Evolutionary conservation across 306 rosid species (phyloP), one percentile per base, ranked within the genome.

Genomic region (Coriaria nepalensis): DNA sequence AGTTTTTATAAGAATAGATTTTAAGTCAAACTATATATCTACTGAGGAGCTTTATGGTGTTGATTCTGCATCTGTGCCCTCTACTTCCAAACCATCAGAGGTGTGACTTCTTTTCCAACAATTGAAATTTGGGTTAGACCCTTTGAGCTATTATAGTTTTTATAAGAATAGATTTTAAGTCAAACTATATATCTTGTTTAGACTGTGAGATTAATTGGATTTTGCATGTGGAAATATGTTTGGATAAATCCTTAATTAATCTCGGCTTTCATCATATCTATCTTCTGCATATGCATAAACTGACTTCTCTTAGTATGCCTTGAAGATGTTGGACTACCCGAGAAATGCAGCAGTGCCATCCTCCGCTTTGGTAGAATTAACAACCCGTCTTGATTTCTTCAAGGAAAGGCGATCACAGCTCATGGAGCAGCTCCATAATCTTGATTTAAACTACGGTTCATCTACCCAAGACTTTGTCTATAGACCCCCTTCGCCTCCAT

Each of bases 371-470:
- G 96, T 92, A 56, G 96, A 85, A 66, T 69, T 92, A 63, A 82
- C 96, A 4, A 75, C 93, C 10, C 96, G 94, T n/a, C 95, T 92
- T 5, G 98, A 92, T 75, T 92, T 85, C 74, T 92, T 92, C 87
- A 92, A 92, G 81, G 98, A 92, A 71, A 72, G 98, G 52, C 98
- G 98, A 40, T 85, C 94, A 0, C 93, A 92, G 77, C 68, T 92
- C 65, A 85, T 92, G 94, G 98, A 92, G 57, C 98, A 92, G 65
- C 98, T 92, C 52, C 98, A 92, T 71, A 85, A 85, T 76, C 98
- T 92, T 9, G 98, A 92, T 68, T 73, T 86, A 64, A 85, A 79
- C 64, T 92, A 85, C 34, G 94, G 96, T 45, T 67, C 86, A 34
- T 69, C 83, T 62, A 65, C 88, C 13, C 87, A 75, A 75, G 93